Evolutionary conservation across 257 asterid genomes (phyloP), one percentile per base, ranked within the genome.

Genomic region (Orobanche coerulescens): DNA sequence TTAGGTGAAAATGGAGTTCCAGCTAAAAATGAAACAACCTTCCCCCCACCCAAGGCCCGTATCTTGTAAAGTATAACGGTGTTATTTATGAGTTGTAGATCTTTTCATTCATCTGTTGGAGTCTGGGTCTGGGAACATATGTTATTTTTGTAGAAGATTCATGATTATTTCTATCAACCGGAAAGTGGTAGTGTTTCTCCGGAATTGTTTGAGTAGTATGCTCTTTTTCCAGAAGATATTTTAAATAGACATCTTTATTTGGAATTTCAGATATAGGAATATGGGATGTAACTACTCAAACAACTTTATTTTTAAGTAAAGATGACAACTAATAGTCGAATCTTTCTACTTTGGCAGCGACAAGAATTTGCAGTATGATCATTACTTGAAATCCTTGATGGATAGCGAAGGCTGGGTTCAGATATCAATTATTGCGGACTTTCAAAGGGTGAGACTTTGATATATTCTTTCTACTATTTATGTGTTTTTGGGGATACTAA

Each of bases 401-500:
- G 95, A 93, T 67, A 71, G 66, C 66, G 82, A 84, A 61, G 99
- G 99, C 61, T 93, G 99, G 96, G 97, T 93, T 73, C 83, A 82
- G 1, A 68, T 93, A 53, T 80, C 94, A 22, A 65, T 19, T 26
- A 86, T 93, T 14, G 90, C 99, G 0, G 83, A 69, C 61, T 93
- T 93, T 66, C 82, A 82, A 55, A 83, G 84, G 95, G 99, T 93
- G 73, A 82, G 64, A 40, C 48, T 71, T 53, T 40, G 3, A 16
- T 53, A 53, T 61, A 11, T 26, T 34, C 15, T 46, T 46, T 65
- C 31, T 36, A 51, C 16, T 49, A 30, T 43, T 62, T 36, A 14
- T 66, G 14, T 1, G 42, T 40, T 19, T 15, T 37, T 56, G 64
- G 25, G 30, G 30, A 50, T 59, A 0, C 39, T n/a, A 11, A n/a